These are phyloP conservation scores for Zygosaccharomyces siamensis DNA, from an alignment of 805 yeast genomes.

Conservation along the genomic window DNA sequence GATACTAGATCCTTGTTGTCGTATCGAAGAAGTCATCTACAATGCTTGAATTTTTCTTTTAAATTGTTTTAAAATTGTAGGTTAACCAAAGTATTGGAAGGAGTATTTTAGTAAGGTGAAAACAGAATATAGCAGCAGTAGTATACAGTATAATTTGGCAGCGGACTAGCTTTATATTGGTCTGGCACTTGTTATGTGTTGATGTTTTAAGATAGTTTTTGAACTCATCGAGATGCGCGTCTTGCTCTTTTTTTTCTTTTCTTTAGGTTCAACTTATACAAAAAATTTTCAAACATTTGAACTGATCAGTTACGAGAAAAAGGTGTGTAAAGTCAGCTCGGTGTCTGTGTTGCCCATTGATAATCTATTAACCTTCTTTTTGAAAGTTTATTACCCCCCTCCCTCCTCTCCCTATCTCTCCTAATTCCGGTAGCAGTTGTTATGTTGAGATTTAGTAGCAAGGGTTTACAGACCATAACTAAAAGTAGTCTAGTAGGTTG, in stretches of 20 bases:
- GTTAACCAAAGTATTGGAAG: neutral
- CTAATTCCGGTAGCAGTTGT: neutral
- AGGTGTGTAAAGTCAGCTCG: neutral
- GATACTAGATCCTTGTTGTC: slow-evolving; percentile 6
- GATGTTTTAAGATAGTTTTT: neutral
- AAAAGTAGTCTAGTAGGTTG: neutral
- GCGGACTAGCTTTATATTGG: neutral
- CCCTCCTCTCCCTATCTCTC: neutral
- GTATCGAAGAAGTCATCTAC: slow-evolving; percentile 8
- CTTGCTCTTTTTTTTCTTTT: neutral
- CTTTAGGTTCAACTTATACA: neutral
- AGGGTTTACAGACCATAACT: slow-evolving; percentile 1
- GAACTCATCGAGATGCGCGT: slow-evolving; percentile 4
- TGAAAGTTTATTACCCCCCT: neutral
- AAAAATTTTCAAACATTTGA: neutral
- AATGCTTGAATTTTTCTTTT: no score
- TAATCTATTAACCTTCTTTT: neutral
- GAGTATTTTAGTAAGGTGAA: neutral
- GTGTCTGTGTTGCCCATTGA: neutral
- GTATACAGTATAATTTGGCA: neutral
- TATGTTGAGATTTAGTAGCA: slow-evolving; percentile 4
- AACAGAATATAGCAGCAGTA: neutral
- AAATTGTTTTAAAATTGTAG: neutral
- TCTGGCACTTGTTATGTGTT: neutral
- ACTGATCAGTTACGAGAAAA: neutral